Percentiles rank a stretch among this genome's conserved stretches.
These are phyloP conservation scores for Xylariales sp. DNA, from an alignment of 2,329 filamentous ascomycete genomes.

Conservation along the genomic window DNA sequence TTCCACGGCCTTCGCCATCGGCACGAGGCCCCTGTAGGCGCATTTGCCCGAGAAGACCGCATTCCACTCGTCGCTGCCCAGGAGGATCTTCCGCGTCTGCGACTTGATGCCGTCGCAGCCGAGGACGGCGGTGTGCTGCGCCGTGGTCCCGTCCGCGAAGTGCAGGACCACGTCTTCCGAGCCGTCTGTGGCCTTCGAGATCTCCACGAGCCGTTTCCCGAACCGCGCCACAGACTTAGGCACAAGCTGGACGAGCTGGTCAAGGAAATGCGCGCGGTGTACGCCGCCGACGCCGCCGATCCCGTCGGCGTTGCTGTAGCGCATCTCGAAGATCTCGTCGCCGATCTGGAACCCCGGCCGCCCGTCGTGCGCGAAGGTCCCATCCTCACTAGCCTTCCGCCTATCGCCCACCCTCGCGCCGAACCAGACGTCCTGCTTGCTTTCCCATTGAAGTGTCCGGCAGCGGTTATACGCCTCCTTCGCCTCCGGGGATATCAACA, in stretches of 20 bases:
- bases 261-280: slow-evolving; percentile 55
- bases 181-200: slow-evolving; percentile 43
- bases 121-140: slow-evolving; percentile 58
- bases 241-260: slow-evolving; percentile 54
- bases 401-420: slow-evolving; percentile 41
- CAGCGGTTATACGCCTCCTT: slow-evolving; percentile 47
- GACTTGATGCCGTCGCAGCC: slow-evolving; percentile 76
- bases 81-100: slow-evolving; percentile 61
- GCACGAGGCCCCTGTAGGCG: slow-evolving; percentile 59
- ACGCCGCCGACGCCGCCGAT: slow-evolving; percentile 41
- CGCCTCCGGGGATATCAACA: slow-evolving; percentile 46
- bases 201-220: slow-evolving; percentile 52
- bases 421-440: slow-evolving; percentile 45
- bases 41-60: slow-evolving; percentile 54
- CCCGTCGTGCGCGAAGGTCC: slow-evolving; percentile 37
- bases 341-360: slow-evolving; percentile 38
- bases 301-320: slow-evolving; percentile 32
- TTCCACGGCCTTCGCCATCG: slow-evolving; percentile 64
- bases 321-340: slow-evolving; percentile 42
- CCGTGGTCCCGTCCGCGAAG: slow-evolving; percentile 56
- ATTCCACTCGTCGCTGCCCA: slow-evolving; percentile 55
- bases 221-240: slow-evolving; percentile 50
- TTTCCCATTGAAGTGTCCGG: slow-evolving; percentile 44
- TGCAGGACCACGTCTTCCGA: slow-evolving; percentile 43
- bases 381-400: slow-evolving; percentile 39